Evolutionary conservation across 768 basidiomycete species (phyloP).

Genomic region (Crepidotus variabilis): DNA sequence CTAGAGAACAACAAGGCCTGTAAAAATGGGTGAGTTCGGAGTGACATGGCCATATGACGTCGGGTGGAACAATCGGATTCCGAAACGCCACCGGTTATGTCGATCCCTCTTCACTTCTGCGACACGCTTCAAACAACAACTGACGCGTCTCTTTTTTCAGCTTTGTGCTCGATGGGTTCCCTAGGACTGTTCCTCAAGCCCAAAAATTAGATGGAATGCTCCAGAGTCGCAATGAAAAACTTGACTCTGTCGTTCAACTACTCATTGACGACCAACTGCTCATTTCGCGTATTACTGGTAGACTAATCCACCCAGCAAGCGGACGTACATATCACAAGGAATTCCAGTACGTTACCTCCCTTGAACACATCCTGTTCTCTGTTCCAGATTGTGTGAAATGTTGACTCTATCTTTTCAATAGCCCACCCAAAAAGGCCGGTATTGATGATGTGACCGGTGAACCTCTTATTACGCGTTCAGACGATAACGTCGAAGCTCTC

Average conservation of each 20-base stretch:
- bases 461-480: slow-evolving; percentile 93
- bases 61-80: background rate
- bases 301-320: slow-evolving; percentile 84
- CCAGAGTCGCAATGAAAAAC: slow-evolving; percentile 71
- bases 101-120: background rate
- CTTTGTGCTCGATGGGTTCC: slow-evolving; percentile 99
- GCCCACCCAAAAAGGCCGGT: slow-evolving; percentile 96
- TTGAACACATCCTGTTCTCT: background rate
- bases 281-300: slow-evolving; percentile 96
- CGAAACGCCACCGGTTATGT: background rate
- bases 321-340: slow-evolving; percentile 94
- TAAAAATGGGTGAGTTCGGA: slow-evolving; percentile 84
- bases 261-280: slow-evolving; percentile 92
- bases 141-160: slow-evolving; percentile 35
- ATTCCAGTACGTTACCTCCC: slow-evolving; percentile 62
- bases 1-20: slow-evolving; percentile 89
- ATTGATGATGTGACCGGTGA: slow-evolving; percentile 94
- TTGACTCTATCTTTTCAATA: slow-evolving; percentile 26
- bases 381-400: slow-evolving; percentile 4
- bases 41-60: background rate
- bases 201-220: slow-evolving; percentile 96
- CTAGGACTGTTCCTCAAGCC: slow-evolving; percentile 94
- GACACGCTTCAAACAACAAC: background rate
- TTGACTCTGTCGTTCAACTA: slow-evolving; percentile 91
- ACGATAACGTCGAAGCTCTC: slow-evolving; percentile 96